A percentile compares a stretch with the other conserved stretches of the same genome.
Evolutionary conservation across 257 asterid genomes (phyloP).

Genomic region (Nicotiana benthamiana): DNA sequence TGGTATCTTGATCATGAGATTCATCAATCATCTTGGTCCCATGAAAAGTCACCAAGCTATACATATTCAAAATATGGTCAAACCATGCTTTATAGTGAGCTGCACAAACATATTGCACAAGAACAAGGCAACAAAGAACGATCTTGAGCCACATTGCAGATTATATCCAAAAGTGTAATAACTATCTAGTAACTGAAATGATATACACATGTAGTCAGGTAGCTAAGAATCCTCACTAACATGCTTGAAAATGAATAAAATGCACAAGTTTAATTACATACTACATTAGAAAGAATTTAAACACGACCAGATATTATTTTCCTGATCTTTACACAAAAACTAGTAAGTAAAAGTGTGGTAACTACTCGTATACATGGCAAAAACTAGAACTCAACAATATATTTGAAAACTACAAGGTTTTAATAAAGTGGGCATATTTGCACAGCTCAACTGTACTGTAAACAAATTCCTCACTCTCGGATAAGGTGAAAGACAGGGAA

Average conservation of each 20-base stretch:
- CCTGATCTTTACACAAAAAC: not conserved
- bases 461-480: not conserved
- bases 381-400: not conserved
- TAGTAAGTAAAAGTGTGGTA: not conserved
- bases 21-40: slow-evolving; percentile 69
- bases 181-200: not conserved
- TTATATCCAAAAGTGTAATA: not conserved
- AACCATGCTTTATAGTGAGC: not conserved
- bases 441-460: not conserved
- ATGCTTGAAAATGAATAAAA: not conserved
- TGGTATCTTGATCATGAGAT: slow-evolving; percentile 82
- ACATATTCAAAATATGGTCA: slow-evolving; percentile 2
- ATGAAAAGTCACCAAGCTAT: slow-evolving; percentile 38
- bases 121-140: not conserved
- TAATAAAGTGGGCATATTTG: not conserved
- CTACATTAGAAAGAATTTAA: not conserved
- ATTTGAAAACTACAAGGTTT: not conserved
- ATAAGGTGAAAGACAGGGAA: not conserved
- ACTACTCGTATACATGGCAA: not conserved
- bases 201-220: not conserved
- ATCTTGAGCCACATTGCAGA: not conserved
- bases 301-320: not conserved
- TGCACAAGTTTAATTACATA: not conserved
- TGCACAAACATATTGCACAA: not conserved
- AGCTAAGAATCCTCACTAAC: not conserved